Percentiles rank a stretch among this genome's conserved stretches.
phyloP scores from a whole-genome alignment of 2,329 filamentous ascomycete species.

The Plenodomus biglobosus region DNA sequence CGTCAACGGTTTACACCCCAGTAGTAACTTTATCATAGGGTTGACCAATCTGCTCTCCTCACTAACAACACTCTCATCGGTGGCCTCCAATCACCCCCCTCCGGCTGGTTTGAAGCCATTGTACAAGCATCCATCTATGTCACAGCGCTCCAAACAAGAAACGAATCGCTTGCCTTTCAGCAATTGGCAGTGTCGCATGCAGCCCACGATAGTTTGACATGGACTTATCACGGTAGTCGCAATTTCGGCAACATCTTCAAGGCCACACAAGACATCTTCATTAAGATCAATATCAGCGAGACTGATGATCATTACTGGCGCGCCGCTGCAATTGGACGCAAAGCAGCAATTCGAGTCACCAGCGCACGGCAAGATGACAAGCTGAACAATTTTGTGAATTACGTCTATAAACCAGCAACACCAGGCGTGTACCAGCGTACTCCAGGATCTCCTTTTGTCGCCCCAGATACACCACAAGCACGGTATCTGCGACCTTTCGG shows the following conservation, averaged over 20 bases:
- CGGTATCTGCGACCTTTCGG: conserved; percentile 25
- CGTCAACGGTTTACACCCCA: neutral
- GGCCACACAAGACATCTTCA: conserved; percentile 17
- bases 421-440: conserved; percentile 30
- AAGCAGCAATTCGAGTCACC: conserved; percentile 20
- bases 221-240: conserved; percentile 32
- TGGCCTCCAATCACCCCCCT: conserved; percentile 28
- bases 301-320: conserved; percentile 14
- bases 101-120: conserved; percentile 31
- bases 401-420: conserved; percentile 11
- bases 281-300: conserved; percentile 22
- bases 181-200: conserved; percentile 34
- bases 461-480: conserved; percentile 32
- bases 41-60: conserved; percentile 22
- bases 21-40: conserved; percentile 11
- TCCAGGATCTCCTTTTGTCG: conserved; percentile 19
- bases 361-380: conserved; percentile 25
- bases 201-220: conserved; percentile 30
- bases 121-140: conserved; percentile 30
- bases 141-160: conserved; percentile 20
- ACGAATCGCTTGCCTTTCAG: conserved; percentile 27
- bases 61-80: conserved; percentile 28
- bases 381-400: conserved; percentile 28
- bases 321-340: conserved; percentile 19
- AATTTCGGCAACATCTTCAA: conserved; percentile 26